Percentiles rank a stretch among this genome's conserved stretches.
Evolutionary conservation across 2,329 filamentous ascomycete species (phyloP).

Genomic region (Exophiala lecanii-corni): DNA sequence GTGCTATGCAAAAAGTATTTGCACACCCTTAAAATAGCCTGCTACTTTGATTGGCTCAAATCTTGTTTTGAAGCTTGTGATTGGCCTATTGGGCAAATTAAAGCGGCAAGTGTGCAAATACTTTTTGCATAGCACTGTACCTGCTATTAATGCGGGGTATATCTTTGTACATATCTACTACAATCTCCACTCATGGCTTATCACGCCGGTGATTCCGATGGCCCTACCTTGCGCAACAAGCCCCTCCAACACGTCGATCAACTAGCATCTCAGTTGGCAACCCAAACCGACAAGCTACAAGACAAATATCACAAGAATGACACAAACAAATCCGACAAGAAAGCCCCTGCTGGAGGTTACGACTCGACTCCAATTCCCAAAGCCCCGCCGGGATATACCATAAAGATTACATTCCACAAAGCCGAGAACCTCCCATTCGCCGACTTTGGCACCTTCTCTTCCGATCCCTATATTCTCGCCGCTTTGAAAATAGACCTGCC

Average conservation of each 20-base stretch:
- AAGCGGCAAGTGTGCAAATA: too few relatives aligned
- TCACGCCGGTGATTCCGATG: conserved; percentile 11
- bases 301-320: conserved; percentile 31
- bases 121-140: too few relatives aligned
- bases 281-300: conserved; percentile 37
- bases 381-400: conserved; percentile 72
- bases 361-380: conserved; percentile 73
- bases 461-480: conserved; percentile 77
- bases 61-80: too few relatives aligned
- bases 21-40: too few relatives aligned
- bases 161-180: background rate
- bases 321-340: conserved; percentile 36
- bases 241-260: conserved; percentile 30
- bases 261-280: conserved; percentile 36
- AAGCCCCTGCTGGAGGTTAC: conserved; percentile 66
- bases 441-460: conserved; percentile 70
- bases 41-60: too few relatives aligned
- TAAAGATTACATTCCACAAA: conserved; percentile 78
- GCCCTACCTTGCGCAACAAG: conserved; percentile 19
- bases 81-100: background rate
- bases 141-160: conserved; percentile 2
- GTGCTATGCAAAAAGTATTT: too few relatives aligned
- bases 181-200: background rate
- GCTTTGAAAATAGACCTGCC: conserved; percentile 69
- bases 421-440: conserved; percentile 77